Conservation (phyloP, 371 early-diverging fungal genomes). For the Mucor plumbeus region DNA sequence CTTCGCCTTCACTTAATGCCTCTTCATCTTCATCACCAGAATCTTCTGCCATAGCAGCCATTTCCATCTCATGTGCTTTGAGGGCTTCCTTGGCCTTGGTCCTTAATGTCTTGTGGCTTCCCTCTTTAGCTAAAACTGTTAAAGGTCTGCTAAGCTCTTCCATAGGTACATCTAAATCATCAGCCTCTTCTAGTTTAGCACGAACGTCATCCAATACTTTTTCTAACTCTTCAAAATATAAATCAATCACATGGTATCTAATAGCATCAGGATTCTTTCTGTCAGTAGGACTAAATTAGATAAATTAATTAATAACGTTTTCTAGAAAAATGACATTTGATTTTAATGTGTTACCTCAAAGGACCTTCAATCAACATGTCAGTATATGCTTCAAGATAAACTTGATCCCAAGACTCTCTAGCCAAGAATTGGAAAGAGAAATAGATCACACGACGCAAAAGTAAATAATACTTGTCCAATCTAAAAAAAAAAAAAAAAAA, state of each 20-base stretch:
- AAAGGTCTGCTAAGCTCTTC: conserved; percentile 72
- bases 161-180: conserved; percentile 59
- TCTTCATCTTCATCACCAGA: conserved; percentile 29
- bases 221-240: conserved; percentile 82
- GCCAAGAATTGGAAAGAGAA: conserved; percentile 74
- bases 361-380: conserved; percentile 71
- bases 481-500: conserved; percentile 36
- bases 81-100: conserved; percentile 58
- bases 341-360: conserved; percentile 59
- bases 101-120: conserved; percentile 58
- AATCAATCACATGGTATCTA: conserved; percentile 80
- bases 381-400: conserved; percentile 62
- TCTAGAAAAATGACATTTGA: no score
- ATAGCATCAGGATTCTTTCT: conserved; percentile 76
- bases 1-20: background rate
- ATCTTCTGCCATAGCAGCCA: conserved; percentile 27
- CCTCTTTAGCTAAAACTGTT: conserved; percentile 59
- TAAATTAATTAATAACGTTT: background rate
- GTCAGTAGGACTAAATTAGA: conserved; percentile 58
- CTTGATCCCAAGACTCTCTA: conserved; percentile 67
- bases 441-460: conserved; percentile 76
- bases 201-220: conserved; percentile 61
- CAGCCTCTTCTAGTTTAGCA: conserved; percentile 32
- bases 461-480: conserved; percentile 86
- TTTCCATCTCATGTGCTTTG: conserved; percentile 34